Conservation (phyloP, 306 rosid genomes). For the Lagenaria siceraria region DNA sequence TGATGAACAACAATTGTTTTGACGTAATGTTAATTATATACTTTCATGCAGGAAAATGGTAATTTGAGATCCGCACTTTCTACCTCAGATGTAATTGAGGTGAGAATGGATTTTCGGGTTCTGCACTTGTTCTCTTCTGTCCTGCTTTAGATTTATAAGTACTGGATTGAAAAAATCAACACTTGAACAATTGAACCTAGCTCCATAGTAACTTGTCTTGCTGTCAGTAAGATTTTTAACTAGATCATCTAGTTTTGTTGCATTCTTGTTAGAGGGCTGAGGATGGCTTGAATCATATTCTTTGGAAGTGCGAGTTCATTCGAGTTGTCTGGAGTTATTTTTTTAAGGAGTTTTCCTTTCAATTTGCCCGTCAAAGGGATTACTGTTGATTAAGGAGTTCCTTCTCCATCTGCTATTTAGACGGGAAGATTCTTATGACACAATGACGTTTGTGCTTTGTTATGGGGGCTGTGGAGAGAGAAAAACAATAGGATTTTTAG, state of each 20-base stretch:
- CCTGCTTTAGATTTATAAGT: not conserved
- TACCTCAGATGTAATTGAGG: constrained; percentile 75
- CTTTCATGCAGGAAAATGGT: constrained; percentile 52
- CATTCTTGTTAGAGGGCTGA: no score
- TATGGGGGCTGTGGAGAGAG: no score
- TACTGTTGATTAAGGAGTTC: no score
- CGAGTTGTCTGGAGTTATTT: no score
- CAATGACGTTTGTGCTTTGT: no score
- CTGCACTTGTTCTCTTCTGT: not conserved
- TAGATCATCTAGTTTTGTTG: not conserved
- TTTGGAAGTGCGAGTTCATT: no score
- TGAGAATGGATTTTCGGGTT: not conserved
- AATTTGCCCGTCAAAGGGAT: no score
- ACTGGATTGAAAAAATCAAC: not conserved
- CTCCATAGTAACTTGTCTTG: not conserved
- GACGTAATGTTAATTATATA: not conserved
- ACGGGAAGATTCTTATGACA: no score
- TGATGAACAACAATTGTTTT: not conserved
- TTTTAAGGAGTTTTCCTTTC: no score
- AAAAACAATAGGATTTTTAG: no score
- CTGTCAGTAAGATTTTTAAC: not conserved
- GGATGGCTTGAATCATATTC: no score
- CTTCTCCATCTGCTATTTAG: no score
- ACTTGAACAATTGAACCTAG: not conserved
- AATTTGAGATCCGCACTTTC: constrained; percentile 70